These are phyloP conservation scores for Limnanthes douglasii DNA, from an alignment of 345 rosid species.

Conservation along the genomic window DNA sequence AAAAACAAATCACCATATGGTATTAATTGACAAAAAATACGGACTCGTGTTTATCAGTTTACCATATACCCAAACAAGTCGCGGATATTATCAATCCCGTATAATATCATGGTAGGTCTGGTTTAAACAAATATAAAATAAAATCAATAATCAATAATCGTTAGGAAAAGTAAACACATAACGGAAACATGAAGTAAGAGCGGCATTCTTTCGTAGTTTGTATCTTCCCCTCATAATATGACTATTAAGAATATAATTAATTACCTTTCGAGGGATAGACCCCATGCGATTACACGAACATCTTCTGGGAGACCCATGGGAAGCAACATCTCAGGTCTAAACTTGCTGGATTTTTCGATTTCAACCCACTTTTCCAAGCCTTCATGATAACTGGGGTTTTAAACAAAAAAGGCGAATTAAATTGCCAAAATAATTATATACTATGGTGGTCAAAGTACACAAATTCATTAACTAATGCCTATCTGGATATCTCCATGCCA, in stretches of 20 bases:
- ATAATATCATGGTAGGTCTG: slow-evolving; percentile 72
- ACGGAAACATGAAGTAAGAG: too few species aligned
- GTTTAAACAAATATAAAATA: slow-evolving; percentile 5
- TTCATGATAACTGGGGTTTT: slow-evolving; percentile 66
- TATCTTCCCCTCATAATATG: too few species aligned
- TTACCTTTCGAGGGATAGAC: slow-evolving; percentile 84
- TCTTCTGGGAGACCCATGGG: slow-evolving; percentile 81
- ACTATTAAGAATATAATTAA: too few species aligned
- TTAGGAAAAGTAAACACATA: too few species aligned
- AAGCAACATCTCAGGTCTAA: slow-evolving; percentile 66
- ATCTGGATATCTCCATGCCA: slow-evolving; percentile 79
- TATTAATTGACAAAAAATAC: neutral
- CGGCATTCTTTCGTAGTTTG: too few species aligned
- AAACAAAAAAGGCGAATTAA: too few species aligned
- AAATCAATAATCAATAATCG: too few species aligned
- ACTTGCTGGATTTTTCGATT: slow-evolving; percentile 71
- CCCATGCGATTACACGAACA: slow-evolving; percentile 65
- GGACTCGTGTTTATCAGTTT: slow-evolving; percentile 9
- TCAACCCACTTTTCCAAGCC: slow-evolving; percentile 72
- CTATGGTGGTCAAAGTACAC: too few species aligned
- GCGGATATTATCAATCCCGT: slow-evolving; percentile 51
- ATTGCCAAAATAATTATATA: too few species aligned
- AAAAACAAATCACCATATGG: too few species aligned
- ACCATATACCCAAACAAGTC: slow-evolving; percentile 83
- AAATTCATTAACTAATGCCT: too few species aligned